Percentiles rank a stretch among this genome's conserved stretches.
Conservation (phyloP, 768 basidiomycete species). For the Gloeostereum incarnatum region DNA sequence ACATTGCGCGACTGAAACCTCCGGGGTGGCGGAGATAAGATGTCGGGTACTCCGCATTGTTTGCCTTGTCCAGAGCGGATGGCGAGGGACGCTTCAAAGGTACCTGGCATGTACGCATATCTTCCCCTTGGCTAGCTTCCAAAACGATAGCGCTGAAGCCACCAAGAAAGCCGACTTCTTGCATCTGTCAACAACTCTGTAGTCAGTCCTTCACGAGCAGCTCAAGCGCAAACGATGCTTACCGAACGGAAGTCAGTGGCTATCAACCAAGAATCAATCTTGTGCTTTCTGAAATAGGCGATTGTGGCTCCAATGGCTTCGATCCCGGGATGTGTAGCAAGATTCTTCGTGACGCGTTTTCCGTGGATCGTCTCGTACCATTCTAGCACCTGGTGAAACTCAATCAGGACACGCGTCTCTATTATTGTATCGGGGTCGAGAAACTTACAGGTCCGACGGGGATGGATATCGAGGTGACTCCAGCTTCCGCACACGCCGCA, state of each 20-base stretch:
- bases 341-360: conserved; percentile 11
- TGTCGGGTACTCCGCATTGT: too few species aligned
- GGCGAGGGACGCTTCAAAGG: conserved; percentile 9
- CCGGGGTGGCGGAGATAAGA: conserved; percentile 1
- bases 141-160: conserved; percentile 34
- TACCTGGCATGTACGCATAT: conserved; percentile 20
- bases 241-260: conserved; percentile 34
- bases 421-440: neutral
- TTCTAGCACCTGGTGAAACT: conserved; percentile 25
- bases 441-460: conserved; percentile 36
- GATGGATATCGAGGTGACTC: conserved; percentile 38
- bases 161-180: conserved; percentile 34
- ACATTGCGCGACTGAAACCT: neutral
- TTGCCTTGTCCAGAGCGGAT: too few species aligned
- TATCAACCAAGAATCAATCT: conserved; percentile 29
- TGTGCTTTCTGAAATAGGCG: conserved; percentile 30
- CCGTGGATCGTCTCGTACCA: conserved; percentile 28
- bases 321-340: conserved; percentile 41
- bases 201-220: neutral
- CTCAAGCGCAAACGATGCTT: conserved; percentile 4
- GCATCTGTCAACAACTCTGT: conserved; percentile 5
- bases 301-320: conserved; percentile 35
- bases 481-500: conserved; percentile 43
- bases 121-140: conserved; percentile 29
- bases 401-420: neutral